phyloP scores from a whole-genome alignment of 192 early-diverging fungal species.

The Geosiphon pyriformis region DNA sequence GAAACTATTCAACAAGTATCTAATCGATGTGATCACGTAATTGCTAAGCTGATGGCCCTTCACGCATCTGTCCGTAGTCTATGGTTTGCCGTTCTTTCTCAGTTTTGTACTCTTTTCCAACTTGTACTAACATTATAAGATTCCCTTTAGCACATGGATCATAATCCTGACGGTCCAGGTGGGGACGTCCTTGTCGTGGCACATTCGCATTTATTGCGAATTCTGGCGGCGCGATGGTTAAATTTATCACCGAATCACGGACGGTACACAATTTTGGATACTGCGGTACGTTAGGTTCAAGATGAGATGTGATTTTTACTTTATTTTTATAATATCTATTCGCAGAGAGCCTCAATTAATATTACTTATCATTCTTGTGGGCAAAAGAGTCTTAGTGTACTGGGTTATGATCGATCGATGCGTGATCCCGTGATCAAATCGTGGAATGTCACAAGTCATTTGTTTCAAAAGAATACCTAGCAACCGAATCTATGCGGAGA shows the following conservation, averaged over 20 bases:
- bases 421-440: conserved; percentile 8
- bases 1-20: conserved; percentile 39
- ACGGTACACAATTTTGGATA: conserved; percentile 37
- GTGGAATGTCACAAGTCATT: conserved; percentile 19
- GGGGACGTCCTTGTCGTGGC: conserved; percentile 39
- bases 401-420: conserved; percentile 20
- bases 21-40: conserved; percentile 35
- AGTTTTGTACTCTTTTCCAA: background rate
- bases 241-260: conserved; percentile 28
- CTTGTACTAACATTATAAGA: background rate
- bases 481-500: background rate
- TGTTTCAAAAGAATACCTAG: conserved; percentile 9
- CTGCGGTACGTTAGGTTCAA: conserved; percentile 24
- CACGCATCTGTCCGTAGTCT: background rate
- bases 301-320: too few relatives aligned
- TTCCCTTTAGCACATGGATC: conserved; percentile 7
- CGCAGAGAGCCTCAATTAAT: background rate
- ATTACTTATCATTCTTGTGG: background rate
- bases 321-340: background rate
- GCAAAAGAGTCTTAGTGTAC: conserved; percentile 4
- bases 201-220: conserved; percentile 36
- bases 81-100: background rate
- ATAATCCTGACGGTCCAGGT: background rate
- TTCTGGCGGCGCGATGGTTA: conserved; percentile 36
- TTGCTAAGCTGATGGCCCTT: conserved; percentile 21